phyloP scores from a whole-genome alignment of 2,329 filamentous ascomycete species.

The Fusarium burgessii region DNA sequence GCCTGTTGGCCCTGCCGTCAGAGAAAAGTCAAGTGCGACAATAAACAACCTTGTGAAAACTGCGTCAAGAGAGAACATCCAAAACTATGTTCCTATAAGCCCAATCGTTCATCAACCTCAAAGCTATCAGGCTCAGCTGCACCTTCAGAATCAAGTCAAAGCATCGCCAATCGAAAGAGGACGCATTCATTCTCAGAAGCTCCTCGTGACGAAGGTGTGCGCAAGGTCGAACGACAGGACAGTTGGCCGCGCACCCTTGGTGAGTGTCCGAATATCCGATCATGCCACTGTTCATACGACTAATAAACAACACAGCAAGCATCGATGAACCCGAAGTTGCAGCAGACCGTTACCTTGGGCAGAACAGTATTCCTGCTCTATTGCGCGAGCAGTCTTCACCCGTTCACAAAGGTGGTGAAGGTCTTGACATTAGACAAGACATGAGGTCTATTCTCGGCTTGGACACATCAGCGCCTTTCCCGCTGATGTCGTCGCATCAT shows the following conservation, averaged over 20 bases:
- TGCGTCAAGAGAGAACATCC: conserved; percentile 75
- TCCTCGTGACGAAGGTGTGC: conserved; percentile 45
- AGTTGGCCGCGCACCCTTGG: conserved; percentile 59
- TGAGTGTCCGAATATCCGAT: conserved; percentile 39
- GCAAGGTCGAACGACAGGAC: conserved; percentile 54
- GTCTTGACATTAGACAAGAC: conserved; percentile 70
- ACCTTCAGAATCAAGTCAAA: conserved; percentile 41
- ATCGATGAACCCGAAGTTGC: conserved; percentile 67
- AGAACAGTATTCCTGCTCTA: conserved; percentile 76
- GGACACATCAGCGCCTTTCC: conserved; percentile 74
- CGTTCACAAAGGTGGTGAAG: conserved; percentile 63
- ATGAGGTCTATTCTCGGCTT: conserved; percentile 75
- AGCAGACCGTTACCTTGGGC: conserved; percentile 71
- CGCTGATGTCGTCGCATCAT: conserved; percentile 73
- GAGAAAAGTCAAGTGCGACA: conserved; percentile 77
- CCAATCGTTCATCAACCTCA: conserved; percentile 61
- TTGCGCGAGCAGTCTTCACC: conserved; percentile 70
- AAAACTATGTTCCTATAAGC: conserved; percentile 74
- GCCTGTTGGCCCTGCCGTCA: conserved; percentile 76
- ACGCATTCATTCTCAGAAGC: conserved; percentile 50
- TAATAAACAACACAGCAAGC: conserved; percentile 52
- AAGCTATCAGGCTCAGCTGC: conserved; percentile 51
- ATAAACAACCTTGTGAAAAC: conserved; percentile 76
- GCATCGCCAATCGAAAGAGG: conserved; percentile 49
- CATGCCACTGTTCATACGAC: conserved; percentile 20